These are phyloP conservation scores for Candida adriatica DNA, from an alignment of 805 yeast genomes.

Conservation along the genomic window DNA sequence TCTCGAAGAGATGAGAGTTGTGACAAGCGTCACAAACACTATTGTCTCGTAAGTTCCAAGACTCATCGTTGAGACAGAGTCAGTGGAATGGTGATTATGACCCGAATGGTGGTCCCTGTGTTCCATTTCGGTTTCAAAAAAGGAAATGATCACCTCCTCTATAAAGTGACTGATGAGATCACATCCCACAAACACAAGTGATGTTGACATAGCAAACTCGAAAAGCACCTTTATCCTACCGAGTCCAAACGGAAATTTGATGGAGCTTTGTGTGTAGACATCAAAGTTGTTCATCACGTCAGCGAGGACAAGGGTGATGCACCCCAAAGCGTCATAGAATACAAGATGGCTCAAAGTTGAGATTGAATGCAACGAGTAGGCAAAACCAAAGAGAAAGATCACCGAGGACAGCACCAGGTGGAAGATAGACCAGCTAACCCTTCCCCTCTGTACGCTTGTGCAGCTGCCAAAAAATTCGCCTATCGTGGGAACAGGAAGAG, in stretches of 20 bases:
- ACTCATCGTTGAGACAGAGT: slow-evolving; percentile 15
- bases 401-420: slow-evolving; percentile 51
- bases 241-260: slow-evolving; percentile 86
- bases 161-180: slow-evolving; percentile 83
- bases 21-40: slow-evolving; percentile 18
- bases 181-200: slow-evolving; percentile 84
- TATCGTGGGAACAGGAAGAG: slow-evolving; percentile 38
- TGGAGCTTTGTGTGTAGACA: slow-evolving; percentile 79
- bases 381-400: slow-evolving; percentile 55
- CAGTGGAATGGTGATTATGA: slow-evolving; percentile 24
- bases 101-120: slow-evolving; percentile 11
- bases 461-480: slow-evolving; percentile 59
- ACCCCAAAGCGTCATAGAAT: slow-evolving; percentile 81
- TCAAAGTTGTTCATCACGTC: slow-evolving; percentile 86
- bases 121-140: slow-evolving; percentile 22
- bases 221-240: slow-evolving; percentile 86
- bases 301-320: slow-evolving; percentile 59
- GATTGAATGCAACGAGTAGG: slow-evolving; percentile 50
- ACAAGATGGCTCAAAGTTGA: slow-evolving; percentile 81
- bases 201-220: slow-evolving; percentile 81
- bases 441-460: slow-evolving; percentile 47
- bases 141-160: slow-evolving; percentile 47
- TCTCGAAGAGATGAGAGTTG: slow-evolving; percentile 31
- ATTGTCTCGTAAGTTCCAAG: slow-evolving; percentile 25
- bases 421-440: slow-evolving; percentile 48